Conservation (phyloP, 495 filamentous ascomycete species). For the Podospora bellae-mahoneyi region DNA sequence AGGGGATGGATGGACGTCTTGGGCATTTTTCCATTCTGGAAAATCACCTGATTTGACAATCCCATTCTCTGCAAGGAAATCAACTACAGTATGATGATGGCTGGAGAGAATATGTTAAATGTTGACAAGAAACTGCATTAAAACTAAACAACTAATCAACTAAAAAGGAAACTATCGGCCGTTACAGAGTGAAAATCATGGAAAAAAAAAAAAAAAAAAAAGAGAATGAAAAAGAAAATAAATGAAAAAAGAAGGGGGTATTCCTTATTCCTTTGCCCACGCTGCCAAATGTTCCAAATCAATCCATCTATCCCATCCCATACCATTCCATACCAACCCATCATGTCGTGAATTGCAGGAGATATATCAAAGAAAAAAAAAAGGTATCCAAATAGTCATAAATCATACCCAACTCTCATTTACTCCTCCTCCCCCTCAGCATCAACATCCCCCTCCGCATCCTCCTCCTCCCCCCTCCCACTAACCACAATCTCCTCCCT, state of each 20-base stretch:
- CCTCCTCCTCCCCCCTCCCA: background rate
- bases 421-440: constrained; percentile 20
- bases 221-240: background rate
- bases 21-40: no score
- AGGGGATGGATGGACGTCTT: no score
- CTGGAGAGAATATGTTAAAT: background rate
- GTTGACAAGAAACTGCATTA: background rate
- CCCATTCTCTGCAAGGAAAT: no score
- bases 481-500: constrained; percentile 19
- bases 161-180: constrained; percentile 3
- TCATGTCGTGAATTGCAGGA: background rate
- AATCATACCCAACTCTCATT: background rate
- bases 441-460: background rate
- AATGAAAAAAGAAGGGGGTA: background rate
- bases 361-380: background rate
- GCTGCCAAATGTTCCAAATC: no score
- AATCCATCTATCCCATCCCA: background rate
- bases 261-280: background rate
- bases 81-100: no score
- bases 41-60: no score
- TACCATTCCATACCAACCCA: background rate
- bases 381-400: constrained; percentile 4
- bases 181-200: background rate
- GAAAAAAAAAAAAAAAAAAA: constrained; percentile 3
- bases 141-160: constrained; percentile 8